Evolutionary conservation across 371 early-diverging fungal species (phyloP).

Genomic region (Saksenaea vasiformis): DNA sequence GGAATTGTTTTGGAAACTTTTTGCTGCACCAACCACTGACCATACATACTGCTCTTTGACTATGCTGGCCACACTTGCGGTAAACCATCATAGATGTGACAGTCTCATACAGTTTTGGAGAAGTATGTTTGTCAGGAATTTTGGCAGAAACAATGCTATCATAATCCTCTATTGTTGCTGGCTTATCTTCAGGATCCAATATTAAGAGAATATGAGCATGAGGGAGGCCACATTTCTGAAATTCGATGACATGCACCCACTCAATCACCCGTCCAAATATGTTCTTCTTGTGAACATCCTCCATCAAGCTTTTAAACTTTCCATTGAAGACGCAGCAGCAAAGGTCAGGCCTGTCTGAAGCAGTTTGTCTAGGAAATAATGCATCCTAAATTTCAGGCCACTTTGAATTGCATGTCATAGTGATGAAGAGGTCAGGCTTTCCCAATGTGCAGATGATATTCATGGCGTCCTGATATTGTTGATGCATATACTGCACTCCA

Average conservation of each 20-base stretch:
- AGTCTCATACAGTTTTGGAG: no score
- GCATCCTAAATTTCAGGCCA: slow-evolving; percentile 23
- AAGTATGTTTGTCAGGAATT: slow-evolving; percentile 17
- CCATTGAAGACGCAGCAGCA: slow-evolving; percentile 19
- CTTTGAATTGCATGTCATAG: no score
- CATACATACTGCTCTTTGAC: slow-evolving; percentile 27
- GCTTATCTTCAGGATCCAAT: slow-evolving; percentile 17
- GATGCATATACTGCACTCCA: no score
- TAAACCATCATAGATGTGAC: slow-evolving; percentile 29
- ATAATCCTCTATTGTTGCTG: slow-evolving; percentile 19
- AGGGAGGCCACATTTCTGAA: slow-evolving; percentile 34
- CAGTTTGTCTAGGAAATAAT: slow-evolving; percentile 16
- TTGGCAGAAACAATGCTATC: slow-evolving; percentile 27
- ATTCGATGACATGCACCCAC: no score
- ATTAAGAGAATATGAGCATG: slow-evolving; percentile 31
- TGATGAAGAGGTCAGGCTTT: slow-evolving; percentile 15
- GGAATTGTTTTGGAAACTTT: no score
- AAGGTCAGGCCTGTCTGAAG: slow-evolving; percentile 26
- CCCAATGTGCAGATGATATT: slow-evolving; percentile 10
- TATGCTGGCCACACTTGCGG: slow-evolving; percentile 22
- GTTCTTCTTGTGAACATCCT: slow-evolving; percentile 21
- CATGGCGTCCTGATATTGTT: slow-evolving; percentile 17
- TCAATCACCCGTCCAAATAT: slow-evolving; percentile 23
- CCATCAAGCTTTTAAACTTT: slow-evolving; percentile 24
- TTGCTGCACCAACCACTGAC: no score